Conservation (phyloP, 495 filamentous ascomycete species). For the Xylaria intraflava region DNA sequence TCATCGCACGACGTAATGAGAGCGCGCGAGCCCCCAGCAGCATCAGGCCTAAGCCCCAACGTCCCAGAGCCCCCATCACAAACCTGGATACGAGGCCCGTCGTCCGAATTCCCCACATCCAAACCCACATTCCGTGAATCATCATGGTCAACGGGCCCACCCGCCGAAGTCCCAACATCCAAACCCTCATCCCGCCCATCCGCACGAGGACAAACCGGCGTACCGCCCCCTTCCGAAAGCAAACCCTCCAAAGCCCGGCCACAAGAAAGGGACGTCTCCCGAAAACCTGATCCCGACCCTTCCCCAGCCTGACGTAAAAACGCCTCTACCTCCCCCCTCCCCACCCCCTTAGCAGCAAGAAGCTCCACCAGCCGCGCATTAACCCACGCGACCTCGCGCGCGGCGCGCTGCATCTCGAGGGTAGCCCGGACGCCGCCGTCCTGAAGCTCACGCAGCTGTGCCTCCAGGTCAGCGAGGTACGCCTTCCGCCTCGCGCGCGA, state of each 20-base stretch:
- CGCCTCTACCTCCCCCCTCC: constrained; percentile 4
- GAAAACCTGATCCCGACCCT: not conserved
- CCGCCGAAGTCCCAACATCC: not conserved
- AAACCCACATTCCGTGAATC: not conserved
- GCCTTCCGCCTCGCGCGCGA: constrained; percentile 10
- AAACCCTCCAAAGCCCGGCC: not conserved
- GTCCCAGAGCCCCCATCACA: not conserved
- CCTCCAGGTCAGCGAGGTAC: constrained; percentile 8
- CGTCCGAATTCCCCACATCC: not conserved
- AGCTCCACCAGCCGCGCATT: constrained; percentile 4
- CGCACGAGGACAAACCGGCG: no score
- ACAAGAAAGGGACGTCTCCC: not conserved
- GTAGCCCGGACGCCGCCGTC: not conserved
- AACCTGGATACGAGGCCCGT: not conserved
- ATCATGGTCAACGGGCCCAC: no score
- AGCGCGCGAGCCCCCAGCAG: not conserved
- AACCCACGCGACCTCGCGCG: constrained; percentile 8
- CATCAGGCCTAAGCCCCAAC: not conserved
- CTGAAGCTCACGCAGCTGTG: constrained; percentile 2
- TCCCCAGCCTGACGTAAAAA: not conserved
- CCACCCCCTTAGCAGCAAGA: not conserved
- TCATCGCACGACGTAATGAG: constrained; percentile 20
- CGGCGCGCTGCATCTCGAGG: constrained; percentile 11
- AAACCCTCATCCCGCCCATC: not conserved
- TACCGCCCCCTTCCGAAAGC: no score